Conservation (phyloP, 306 rosid species). For the Lathyrus oleraceus region DNA sequence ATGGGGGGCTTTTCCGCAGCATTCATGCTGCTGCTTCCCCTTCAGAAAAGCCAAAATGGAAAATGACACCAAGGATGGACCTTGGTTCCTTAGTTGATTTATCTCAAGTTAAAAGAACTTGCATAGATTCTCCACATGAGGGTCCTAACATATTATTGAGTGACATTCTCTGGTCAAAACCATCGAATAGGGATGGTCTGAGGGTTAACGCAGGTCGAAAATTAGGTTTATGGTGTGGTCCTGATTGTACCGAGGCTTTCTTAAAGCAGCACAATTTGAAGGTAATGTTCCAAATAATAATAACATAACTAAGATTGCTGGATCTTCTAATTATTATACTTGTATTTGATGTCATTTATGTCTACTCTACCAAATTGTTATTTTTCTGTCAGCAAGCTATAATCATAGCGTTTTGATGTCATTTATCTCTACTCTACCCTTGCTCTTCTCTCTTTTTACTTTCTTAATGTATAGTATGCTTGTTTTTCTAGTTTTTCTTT, state of each 20-base stretch:
- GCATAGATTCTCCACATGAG: conserved; percentile 61
- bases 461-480: no score
- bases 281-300: conserved; percentile 48
- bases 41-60: conserved; percentile 52
- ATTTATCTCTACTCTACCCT: no score
- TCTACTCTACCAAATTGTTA: no score
- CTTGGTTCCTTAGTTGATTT: conserved; percentile 78
- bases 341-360: no score
- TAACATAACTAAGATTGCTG: background rate
- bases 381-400: no score
- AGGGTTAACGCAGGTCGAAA: conserved; percentile 58
- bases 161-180: conserved; percentile 87
- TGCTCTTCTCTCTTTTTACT: no score
- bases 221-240: conserved; percentile 86
- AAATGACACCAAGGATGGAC: conserved; percentile 56
- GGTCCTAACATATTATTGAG: conserved; percentile 66
- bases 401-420: no score
- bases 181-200: conserved; percentile 69
- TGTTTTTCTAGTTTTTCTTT: no score
- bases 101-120: conserved; percentile 58
- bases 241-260: conserved; percentile 83
- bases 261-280: conserved; percentile 69
- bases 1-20: conserved; percentile 91
- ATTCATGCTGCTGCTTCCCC: conserved; percentile 35
- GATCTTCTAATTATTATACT: no score